Evolutionary conservation across 2,329 filamentous ascomycete genomes (phyloP).

Genomic region (Ceratocystis albifundus): DNA sequence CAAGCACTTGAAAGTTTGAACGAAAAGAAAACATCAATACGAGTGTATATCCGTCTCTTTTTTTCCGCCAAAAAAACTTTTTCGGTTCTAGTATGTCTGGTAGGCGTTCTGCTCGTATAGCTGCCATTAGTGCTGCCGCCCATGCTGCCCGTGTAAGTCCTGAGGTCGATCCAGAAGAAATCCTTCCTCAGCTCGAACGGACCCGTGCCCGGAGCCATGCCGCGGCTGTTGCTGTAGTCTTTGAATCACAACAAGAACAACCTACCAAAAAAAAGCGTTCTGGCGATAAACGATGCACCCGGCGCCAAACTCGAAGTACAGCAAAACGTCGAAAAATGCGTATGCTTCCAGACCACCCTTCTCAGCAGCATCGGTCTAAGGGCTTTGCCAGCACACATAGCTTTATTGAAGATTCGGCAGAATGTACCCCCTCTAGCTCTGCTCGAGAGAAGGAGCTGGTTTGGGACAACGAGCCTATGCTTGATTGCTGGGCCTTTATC

Average conservation of each 20-base stretch:
- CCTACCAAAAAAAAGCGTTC: background rate
- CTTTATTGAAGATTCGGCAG: background rate
- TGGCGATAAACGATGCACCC: background rate
- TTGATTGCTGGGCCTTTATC: slow-evolving; percentile 17
- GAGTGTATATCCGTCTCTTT: background rate
- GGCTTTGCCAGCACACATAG: too few relatives aligned
- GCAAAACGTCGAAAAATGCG: slow-evolving; percentile 6
- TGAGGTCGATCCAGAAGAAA: slow-evolving; percentile 6
- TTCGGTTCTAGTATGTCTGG: background rate
- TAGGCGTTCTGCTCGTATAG: slow-evolving; percentile 14
- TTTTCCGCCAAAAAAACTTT: background rate
- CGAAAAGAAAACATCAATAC: background rate
- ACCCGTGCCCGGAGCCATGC: slow-evolving; percentile 19
- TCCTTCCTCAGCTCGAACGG: slow-evolving; percentile 18
- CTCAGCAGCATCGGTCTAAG: background rate
- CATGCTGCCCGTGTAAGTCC: slow-evolving; percentile 5
- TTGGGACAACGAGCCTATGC: slow-evolving; percentile 15
- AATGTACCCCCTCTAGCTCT: background rate
- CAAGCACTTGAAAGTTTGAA: too few relatives aligned
- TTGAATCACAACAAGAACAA: background rate
- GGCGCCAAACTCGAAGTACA: slow-evolving; percentile 10
- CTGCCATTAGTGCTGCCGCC: slow-evolving; percentile 4
- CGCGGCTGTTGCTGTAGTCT: slow-evolving; percentile 14
- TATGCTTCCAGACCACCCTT: background rate
- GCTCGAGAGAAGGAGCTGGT: background rate